Conservation (phyloP, 2,329 filamentous ascomycete species). For the Talaromyces marneffei region DNA sequence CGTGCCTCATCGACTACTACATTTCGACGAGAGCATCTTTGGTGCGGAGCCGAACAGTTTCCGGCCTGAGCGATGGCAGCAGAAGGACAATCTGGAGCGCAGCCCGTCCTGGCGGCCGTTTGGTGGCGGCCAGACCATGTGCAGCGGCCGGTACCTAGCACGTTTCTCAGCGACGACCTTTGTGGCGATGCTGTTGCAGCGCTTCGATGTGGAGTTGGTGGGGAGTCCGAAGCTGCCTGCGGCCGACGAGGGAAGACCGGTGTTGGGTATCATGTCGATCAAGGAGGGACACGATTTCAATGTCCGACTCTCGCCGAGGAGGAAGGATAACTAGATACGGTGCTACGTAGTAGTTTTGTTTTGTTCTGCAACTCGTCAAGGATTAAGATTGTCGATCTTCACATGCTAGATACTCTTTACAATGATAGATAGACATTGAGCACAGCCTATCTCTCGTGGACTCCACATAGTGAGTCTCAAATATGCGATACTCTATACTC, state of each 20-base stretch:
- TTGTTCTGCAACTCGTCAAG: too few relatives aligned
- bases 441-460: too few relatives aligned
- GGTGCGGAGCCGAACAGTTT: background rate
- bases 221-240: background rate
- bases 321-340: background rate
- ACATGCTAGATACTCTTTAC: too few relatives aligned
- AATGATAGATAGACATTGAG: too few relatives aligned
- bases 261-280: background rate
- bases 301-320: background rate
- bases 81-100: background rate
- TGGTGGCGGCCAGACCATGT: background rate
- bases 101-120: background rate
- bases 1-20: constrained; percentile 1
- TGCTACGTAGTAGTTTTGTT: too few relatives aligned
- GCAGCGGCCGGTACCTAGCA: background rate
- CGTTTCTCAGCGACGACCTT: background rate
- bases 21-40: background rate
- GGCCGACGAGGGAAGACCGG: background rate
- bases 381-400: too few relatives aligned
- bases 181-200: background rate
- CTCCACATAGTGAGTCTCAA: too few relatives aligned
- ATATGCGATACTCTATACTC: too few relatives aligned
- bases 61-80: background rate
- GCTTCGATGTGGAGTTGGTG: background rate
- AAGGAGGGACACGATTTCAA: background rate